These are phyloP conservation scores for Chenopodium formosanum DNA, from an alignment of 148 eudicot species.

Conservation along the genomic window DNA sequence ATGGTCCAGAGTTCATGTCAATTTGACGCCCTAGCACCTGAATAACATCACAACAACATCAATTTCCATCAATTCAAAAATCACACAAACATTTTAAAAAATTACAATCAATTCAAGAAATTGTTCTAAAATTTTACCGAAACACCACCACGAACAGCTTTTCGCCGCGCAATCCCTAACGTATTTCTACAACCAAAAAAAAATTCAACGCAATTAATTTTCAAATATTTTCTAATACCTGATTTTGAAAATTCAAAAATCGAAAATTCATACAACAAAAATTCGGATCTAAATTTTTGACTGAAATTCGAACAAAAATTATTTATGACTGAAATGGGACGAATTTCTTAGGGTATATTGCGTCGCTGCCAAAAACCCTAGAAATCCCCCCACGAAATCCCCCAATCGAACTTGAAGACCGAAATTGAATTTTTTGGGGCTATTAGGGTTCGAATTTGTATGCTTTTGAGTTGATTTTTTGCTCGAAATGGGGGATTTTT, in stretches of 20 bases:
- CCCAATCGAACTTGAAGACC: too few relatives aligned
- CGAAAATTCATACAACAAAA: neutral
- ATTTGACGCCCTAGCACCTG: slow-evolving; percentile 18
- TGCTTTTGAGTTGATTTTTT: too few relatives aligned
- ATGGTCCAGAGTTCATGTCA: slow-evolving; percentile 10
- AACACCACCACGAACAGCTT: slow-evolving; percentile 27
- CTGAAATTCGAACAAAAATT: too few relatives aligned
- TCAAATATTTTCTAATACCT: too few relatives aligned
- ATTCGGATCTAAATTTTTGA: neutral
- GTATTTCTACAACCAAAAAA: slow-evolving; percentile 7
- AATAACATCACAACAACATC: neutral
- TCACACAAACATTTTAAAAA: neutral
- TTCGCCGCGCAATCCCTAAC: slow-evolving; percentile 35
- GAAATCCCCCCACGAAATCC: too few relatives aligned
- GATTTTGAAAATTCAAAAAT: neutral
- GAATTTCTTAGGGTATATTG: too few relatives aligned
- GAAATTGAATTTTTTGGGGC: too few relatives aligned
- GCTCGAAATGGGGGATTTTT: too few relatives aligned
- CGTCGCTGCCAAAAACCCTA: too few relatives aligned
- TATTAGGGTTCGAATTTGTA: too few relatives aligned
- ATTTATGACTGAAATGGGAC: too few relatives aligned
- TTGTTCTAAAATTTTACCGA: slow-evolving; percentile 21
- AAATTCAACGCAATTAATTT: too few relatives aligned
- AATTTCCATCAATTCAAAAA: neutral
- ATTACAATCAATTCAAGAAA: neutral